Evolutionary conservation across 1,284 basidiomycete genomes (phyloP).

Genomic region (Spongispora temasekensis): DNA sequence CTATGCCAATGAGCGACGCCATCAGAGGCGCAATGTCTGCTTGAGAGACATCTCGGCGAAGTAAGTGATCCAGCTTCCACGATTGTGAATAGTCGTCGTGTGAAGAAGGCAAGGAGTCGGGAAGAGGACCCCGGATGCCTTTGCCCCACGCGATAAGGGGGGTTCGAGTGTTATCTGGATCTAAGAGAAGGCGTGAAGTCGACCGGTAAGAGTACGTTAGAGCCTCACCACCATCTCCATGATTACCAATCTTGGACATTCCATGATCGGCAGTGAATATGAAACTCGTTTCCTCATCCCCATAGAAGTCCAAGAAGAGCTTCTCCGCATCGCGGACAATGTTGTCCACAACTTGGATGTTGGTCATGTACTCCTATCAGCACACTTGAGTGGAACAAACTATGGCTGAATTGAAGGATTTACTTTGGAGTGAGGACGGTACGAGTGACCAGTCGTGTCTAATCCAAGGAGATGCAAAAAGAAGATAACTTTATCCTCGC

Average conservation of each 20-base stretch:
- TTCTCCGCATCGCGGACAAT: conserved; percentile 73
- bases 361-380: conserved; percentile 79
- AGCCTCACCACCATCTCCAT: conserved; percentile 79
- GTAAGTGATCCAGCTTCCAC: conserved; percentile 60
- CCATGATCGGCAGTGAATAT: conserved; percentile 91
- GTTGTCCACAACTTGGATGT: conserved; percentile 79
- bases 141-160: conserved; percentile 86
- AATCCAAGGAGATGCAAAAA: conserved; percentile 86
- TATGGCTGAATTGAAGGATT: neutral
- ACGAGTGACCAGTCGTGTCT: conserved; percentile 88
- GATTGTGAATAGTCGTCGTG: conserved; percentile 69
- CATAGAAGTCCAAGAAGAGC: conserved; percentile 67
- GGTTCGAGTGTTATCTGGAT: conserved; percentile 87
- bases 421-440: conserved; percentile 80
- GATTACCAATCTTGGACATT: conserved; percentile 88
- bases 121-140: conserved; percentile 68
- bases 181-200: conserved; percentile 39
- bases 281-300: conserved; percentile 71
- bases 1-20: conserved; percentile 67
- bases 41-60: conserved; percentile 78
- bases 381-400: neutral
- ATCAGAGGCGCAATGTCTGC: conserved; percentile 84
- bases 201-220: conserved; percentile 9
- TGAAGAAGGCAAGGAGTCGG: conserved; percentile 53
- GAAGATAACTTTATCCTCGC: conserved; percentile 66